These are phyloP conservation scores for Dunaliella sp. DNA, from an alignment of 139 green algal genomes.

Conservation along the genomic window DNA sequence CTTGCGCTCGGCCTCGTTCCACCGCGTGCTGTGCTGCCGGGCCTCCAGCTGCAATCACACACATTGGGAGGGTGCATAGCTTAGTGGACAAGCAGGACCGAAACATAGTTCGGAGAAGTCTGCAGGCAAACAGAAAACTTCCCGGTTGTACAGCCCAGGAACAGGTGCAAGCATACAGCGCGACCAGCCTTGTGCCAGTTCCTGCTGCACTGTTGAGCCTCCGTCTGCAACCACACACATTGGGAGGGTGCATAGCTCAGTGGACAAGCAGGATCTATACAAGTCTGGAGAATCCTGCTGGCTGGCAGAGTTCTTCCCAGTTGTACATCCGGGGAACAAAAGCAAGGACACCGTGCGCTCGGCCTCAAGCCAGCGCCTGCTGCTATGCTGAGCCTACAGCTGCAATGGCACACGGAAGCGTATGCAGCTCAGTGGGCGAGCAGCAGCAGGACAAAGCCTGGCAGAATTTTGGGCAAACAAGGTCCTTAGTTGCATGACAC, in stretches of 20 bases:
- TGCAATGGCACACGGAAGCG: too few species aligned
- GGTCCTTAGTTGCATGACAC: too few species aligned
- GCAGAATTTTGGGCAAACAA: too few species aligned
- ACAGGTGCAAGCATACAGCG: background rate
- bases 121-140: background rate
- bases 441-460: too few species aligned
- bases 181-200: background rate
- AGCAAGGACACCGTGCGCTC: background rate
- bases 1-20: slow-evolving; percentile 73
- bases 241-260: background rate
- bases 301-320: too few species aligned
- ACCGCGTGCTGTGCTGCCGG: slow-evolving; percentile 45
- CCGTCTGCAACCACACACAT: background rate
- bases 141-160: background rate
- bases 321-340: background rate
- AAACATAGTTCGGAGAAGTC: background rate
- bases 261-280: background rate
- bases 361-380: background rate
- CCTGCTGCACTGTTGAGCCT: background rate
- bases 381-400: background rate
- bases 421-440: too few species aligned
- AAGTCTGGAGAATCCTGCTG: background rate
- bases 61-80: background rate
- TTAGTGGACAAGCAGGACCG: background rate
- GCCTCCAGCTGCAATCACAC: slow-evolving; percentile 14